Evolutionary conservation across 352 stramenopile species (phyloP), one percentile per base, ranked within the genome.

Genomic region (Globisporangium nunn): DNA sequence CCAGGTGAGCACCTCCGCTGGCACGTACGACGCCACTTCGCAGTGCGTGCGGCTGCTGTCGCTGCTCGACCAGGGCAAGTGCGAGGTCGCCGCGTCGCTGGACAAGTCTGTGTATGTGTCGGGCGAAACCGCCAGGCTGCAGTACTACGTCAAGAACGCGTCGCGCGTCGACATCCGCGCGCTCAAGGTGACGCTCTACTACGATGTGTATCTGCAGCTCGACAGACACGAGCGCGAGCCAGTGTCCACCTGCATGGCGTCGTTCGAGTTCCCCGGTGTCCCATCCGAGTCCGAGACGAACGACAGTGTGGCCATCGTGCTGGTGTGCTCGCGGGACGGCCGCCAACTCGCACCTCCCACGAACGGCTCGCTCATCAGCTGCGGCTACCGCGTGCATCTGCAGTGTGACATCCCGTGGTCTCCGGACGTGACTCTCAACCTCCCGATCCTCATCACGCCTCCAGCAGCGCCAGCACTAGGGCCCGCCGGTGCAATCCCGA

Each of bases 371-470:
- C 51, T 77, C 50, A 56, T 81, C 48, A 64, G 55, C 50, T 69
- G 67, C 43, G 48, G 50, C 23, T 81, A 81, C 53, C 58, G 48
- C 39, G 55, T 77, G 23, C 68, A 66, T 23, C 46, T 81, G 30
- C 59, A 68, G 49, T 81, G 69, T 50, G 68, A 81, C 47, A 77
- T 77, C 43, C 61, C 61, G 18, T 73, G 61, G 63, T 74, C 66
- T 18, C 68, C 68, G 0, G 71, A 81, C 47, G 61, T 71, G n/a
- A 52, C 60, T 17, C 58, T 81, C 12, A 56, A 61, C 12, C 35
- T 81, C 18, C 68, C 71, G 50, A 35, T 62, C 23, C 50, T 53
- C 11, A 57, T 62, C 43, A 29, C 50, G 11, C 39, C 28, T 15
- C 6, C 8, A 4, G 43, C 37, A 49, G 47, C 47, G 23, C 37